Conservation (phyloP, 352 stramenopile species). For the Globisporangium cylindrosporum region DNA sequence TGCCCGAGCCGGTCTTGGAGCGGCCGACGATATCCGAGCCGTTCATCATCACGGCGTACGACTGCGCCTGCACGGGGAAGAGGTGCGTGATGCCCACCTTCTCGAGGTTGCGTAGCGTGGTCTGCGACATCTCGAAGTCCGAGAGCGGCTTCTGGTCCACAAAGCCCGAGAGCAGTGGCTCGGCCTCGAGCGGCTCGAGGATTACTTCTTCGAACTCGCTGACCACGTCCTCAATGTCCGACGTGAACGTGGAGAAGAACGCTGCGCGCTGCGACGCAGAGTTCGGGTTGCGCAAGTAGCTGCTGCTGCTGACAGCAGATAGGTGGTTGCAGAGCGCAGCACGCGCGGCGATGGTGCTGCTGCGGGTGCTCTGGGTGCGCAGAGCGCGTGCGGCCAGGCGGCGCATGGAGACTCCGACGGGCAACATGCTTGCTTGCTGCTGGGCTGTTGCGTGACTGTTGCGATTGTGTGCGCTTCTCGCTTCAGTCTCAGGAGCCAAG, state of each 20-base stretch:
- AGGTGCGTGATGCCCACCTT: conserved; percentile 72
- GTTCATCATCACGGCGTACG: conserved; percentile 79
- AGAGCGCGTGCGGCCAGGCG: conserved; percentile 21
- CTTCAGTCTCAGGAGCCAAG: conserved; percentile 3
- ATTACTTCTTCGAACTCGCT: conserved; percentile 37
- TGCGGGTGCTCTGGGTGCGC: conserved; percentile 4
- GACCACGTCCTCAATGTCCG: not conserved
- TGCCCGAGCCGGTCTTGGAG: conserved; percentile 80
- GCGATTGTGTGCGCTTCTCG: conserved; percentile 9
- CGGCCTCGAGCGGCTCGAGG: conserved; percentile 34
- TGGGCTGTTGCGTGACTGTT: conserved; percentile 15
- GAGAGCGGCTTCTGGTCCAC: conserved; percentile 67
- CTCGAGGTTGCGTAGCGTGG: conserved; percentile 57
- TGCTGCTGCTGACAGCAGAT: conserved; percentile 52
- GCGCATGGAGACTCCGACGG: conserved; percentile 27
- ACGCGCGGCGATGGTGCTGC: conserved; percentile 2
- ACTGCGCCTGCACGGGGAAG: conserved; percentile 82
- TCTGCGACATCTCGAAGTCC: conserved; percentile 62
- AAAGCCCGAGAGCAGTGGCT: conserved; percentile 41
- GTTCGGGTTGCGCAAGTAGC: conserved; percentile 49
- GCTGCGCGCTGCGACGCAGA: conserved; percentile 25
- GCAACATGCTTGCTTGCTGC: conserved; percentile 25
- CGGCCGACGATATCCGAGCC: conserved; percentile 80
- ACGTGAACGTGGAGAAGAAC: conserved; percentile 24
- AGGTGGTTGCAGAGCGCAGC: conserved; percentile 17